Conservation (phyloP, 2,329 filamentous ascomycete genomes). For the Penicillium sp. region DNA sequence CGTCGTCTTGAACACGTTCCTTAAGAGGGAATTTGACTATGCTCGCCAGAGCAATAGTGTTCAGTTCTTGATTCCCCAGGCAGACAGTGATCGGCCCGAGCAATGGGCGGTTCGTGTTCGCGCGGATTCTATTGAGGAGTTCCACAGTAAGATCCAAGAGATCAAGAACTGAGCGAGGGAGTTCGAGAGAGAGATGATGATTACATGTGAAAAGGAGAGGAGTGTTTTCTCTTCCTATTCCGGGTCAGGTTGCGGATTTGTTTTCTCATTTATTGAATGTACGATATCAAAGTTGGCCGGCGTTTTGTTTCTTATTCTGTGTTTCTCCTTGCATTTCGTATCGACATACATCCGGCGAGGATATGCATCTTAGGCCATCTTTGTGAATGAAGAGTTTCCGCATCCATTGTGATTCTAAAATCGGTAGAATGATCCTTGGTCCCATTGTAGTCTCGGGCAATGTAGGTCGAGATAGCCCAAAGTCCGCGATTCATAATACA, state of each 20-base stretch:
- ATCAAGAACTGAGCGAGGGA: slow-evolving; percentile 28
- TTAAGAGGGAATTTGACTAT: slow-evolving; percentile 69
- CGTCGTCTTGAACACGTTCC: slow-evolving; percentile 72
- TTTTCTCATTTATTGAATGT: slow-evolving; percentile 19
- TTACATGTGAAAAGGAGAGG: slow-evolving; percentile 3
- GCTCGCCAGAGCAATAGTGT: slow-evolving; percentile 58
- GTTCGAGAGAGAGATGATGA: slow-evolving; percentile 2
- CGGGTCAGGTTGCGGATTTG: slow-evolving; percentile 3
- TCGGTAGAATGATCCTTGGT: background rate
- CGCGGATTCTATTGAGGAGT: slow-evolving; percentile 28
- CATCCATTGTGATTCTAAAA: background rate
- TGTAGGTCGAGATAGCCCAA: background rate
- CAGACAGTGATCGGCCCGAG: slow-evolving; percentile 65
- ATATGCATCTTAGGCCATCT: slow-evolving; percentile 14
- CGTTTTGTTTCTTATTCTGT: slow-evolving; percentile 8
- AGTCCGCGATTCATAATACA: background rate
- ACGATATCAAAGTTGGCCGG: slow-evolving; percentile 24
- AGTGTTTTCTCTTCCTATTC: background rate
- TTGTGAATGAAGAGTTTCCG: slow-evolving; percentile 1
- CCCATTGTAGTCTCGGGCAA: background rate
- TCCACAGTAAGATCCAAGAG: slow-evolving; percentile 24
- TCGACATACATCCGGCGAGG: slow-evolving; percentile 16
- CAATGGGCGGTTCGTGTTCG: slow-evolving; percentile 76
- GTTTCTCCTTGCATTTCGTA: slow-evolving; percentile 11
- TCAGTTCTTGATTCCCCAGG: slow-evolving; percentile 56